Base-by-base conservation (phyloP, 2,329 filamentous ascomycete genomes). In the Laburnicola sp. region DNA sequence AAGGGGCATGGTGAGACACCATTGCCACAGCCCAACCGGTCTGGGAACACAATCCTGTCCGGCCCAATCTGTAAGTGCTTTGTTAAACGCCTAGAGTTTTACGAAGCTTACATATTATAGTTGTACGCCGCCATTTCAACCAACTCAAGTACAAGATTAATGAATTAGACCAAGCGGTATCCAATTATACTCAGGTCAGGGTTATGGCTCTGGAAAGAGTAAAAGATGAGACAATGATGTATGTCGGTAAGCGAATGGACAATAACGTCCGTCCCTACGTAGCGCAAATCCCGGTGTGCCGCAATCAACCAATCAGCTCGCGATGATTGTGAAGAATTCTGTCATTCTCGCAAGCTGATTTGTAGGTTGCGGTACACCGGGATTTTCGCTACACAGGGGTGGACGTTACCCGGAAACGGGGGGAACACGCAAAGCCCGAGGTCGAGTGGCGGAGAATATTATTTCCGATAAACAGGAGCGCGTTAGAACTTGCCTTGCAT, bases 21-120 rank as follows among this genome's bases (percentile, higher is more conserved):
- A 32, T 32, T 32, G n/a, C 30, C n/a, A 32, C 30, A 32, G 36
- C 36, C 36, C 21, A 38, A 16, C 36, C 21, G 21, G 30, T 32
- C 30, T 16, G 31, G 37, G 30, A 26, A 46, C 28, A 46, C 28
- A 38, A 39, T 46, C 25, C 44, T 46, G 16, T 46, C 44, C 30
- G 30, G 32, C 25, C 44, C 30, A 46, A 46, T 46, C 44, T 46
- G 30, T 46, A 46, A 46, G 44, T 46, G 23, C 44, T 46, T 38
- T 30, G 22, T 38, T 46, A 46, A 16, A 46, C 21, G 44, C 32
- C 44, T 46, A 46, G 44, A 46, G 44, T 46, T 46, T 38, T 37
- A 27, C 30, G 16, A 46, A 37, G 44, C 44, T 38, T 38, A 46
- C 30, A 46, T 46, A 30, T 46, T 46, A 30, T 46, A 46, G 44